Conservation (phyloP, 495 filamentous ascomycete genomes). For the Aspergillus diversus region DNA sequence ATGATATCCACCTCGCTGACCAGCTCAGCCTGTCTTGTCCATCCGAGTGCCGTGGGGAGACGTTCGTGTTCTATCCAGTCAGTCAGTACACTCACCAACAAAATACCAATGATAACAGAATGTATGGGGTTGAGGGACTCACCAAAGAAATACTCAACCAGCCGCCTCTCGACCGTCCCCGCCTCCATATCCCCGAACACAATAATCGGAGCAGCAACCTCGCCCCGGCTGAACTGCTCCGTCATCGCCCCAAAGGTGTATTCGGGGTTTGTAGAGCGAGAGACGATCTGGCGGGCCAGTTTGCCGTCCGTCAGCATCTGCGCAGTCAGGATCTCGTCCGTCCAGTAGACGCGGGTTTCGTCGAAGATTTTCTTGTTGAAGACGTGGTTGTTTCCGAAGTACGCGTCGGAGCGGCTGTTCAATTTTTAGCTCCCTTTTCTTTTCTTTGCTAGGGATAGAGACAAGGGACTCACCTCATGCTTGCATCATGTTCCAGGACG, state of each 20-base stretch:
- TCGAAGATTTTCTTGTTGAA: slow-evolving; percentile 54
- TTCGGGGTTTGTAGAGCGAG: slow-evolving; percentile 47
- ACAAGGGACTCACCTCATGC: slow-evolving; percentile 43
- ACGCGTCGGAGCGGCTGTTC: slow-evolving; percentile 45
- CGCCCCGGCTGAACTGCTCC: slow-evolving; percentile 46
- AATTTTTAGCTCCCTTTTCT: too few relatives aligned
- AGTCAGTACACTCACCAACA: slow-evolving; percentile 1
- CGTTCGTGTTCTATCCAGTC: slow-evolving; percentile 46
- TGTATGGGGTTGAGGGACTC: too few relatives aligned
- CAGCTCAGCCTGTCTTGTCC: slow-evolving; percentile 22
- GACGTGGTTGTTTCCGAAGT: slow-evolving; percentile 43
- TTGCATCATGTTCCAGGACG: slow-evolving; percentile 56
- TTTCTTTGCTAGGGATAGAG: not conserved
- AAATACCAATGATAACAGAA: too few relatives aligned
- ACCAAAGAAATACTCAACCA: slow-evolving; percentile 54
- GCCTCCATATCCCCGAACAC: slow-evolving; percentile 44
- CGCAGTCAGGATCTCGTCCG: slow-evolving; percentile 36
- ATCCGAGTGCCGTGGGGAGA: slow-evolving; percentile 51
- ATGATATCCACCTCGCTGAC: slow-evolving; percentile 24
- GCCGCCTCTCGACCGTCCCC: slow-evolving; percentile 37
- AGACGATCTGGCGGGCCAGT: slow-evolving; percentile 47
- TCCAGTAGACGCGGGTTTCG: slow-evolving; percentile 48
- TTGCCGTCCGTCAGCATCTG: slow-evolving; percentile 48
- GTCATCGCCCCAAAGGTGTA: slow-evolving; percentile 39
- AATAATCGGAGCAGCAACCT: slow-evolving; percentile 49